These are phyloP conservation scores for Fusarium siculi DNA, from an alignment of 2,329 filamentous ascomycete genomes.

Conservation along the genomic window DNA sequence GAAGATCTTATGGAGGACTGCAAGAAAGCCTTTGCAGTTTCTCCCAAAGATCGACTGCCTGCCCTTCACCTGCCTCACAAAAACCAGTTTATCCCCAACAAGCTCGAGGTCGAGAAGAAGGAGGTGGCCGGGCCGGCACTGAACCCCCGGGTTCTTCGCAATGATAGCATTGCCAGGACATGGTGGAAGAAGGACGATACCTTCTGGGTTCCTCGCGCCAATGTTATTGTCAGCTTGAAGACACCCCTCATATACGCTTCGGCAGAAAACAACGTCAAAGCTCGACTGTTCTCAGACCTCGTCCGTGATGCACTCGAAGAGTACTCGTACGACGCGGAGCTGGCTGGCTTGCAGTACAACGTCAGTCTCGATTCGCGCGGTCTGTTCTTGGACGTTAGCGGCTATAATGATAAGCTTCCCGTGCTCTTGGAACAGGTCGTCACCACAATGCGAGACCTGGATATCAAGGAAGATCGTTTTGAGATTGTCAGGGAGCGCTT, in stretches of 20 bases:
- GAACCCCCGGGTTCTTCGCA: conserved; percentile 83
- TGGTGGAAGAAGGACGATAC: conserved; percentile 99
- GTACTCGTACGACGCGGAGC: conserved; percentile 94
- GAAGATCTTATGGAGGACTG: conserved; percentile 78
- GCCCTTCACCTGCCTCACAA: conserved; percentile 88
- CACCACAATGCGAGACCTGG: conserved; percentile 64
- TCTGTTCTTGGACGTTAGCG: conserved; percentile 80
- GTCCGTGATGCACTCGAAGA: conserved; percentile 90
- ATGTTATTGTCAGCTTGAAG: conserved; percentile 81
- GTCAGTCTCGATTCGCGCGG: conserved; percentile 79
- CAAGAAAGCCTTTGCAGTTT: conserved; percentile 68
- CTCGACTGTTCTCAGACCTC: conserved; percentile 83
- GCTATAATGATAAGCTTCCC: conserved; percentile 96
- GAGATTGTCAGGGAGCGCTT: conserved; percentile 90
- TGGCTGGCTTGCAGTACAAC: conserved; percentile 87
- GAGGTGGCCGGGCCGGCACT: conserved; percentile 80
- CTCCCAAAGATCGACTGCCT: conserved; percentile 67
- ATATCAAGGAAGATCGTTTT: conserved; percentile 88
- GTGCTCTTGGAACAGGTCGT: conserved; percentile 92
- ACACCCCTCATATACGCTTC: conserved; percentile 84
- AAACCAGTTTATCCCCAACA: conserved; percentile 95
- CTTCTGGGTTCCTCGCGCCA: conserved; percentile 97
- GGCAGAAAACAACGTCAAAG: conserved; percentile 80
- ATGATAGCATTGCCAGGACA: conserved; percentile 81
- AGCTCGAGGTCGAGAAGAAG: conserved; percentile 94